A percentile compares a stretch with the other conserved stretches of the same genome.
These are phyloP conservation scores for Volvariella surrecta DNA, from an alignment of 1,284 basidiomycete genomes.

Conservation along the genomic window DNA sequence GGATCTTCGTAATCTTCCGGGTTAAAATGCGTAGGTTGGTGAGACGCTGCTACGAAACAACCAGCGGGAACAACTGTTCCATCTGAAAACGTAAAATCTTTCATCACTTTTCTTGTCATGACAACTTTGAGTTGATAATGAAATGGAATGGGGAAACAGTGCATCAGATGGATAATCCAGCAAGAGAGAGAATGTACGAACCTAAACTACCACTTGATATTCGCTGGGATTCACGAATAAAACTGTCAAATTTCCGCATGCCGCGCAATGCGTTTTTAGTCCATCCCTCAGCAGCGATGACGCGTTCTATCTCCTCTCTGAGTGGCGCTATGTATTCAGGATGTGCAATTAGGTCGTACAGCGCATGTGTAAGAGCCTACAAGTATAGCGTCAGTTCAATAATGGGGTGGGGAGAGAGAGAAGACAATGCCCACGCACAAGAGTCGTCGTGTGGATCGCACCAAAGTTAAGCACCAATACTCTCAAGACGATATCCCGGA, in stretches of 20 bases:
- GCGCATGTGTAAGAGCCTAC: slow-evolving; percentile 24
- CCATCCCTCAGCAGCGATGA: slow-evolving; percentile 32
- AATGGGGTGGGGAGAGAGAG: too few relatives aligned
- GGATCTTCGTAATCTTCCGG: too few relatives aligned
- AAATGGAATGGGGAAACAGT: too few relatives aligned
- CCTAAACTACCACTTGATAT: slow-evolving; percentile 13
- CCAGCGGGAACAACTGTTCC: too few relatives aligned
- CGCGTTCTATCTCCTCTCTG: slow-evolving; percentile 33
- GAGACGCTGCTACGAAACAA: too few relatives aligned
- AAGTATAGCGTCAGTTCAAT: too few relatives aligned
- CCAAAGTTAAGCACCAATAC: slow-evolving; percentile 17
- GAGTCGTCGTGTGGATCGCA: slow-evolving; percentile 15
- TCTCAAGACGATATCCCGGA: slow-evolving; percentile 18
- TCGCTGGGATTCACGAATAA: slow-evolving; percentile 37
- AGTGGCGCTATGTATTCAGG: slow-evolving; percentile 31
- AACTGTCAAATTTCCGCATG: slow-evolving; percentile 41
- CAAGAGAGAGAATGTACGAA: neutral
- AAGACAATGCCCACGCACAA: too few relatives aligned
- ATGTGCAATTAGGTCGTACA: slow-evolving; percentile 32
- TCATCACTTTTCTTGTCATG: too few relatives aligned
- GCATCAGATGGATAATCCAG: too few relatives aligned
- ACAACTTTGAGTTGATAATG: too few relatives aligned
- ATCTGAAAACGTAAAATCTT: too few relatives aligned
- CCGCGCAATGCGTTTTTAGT: slow-evolving; percentile 31
- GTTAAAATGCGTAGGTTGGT: too few relatives aligned